Conservation (phyloP, 2,329 filamentous ascomycete species). For the Penicillium polonicum region DNA sequence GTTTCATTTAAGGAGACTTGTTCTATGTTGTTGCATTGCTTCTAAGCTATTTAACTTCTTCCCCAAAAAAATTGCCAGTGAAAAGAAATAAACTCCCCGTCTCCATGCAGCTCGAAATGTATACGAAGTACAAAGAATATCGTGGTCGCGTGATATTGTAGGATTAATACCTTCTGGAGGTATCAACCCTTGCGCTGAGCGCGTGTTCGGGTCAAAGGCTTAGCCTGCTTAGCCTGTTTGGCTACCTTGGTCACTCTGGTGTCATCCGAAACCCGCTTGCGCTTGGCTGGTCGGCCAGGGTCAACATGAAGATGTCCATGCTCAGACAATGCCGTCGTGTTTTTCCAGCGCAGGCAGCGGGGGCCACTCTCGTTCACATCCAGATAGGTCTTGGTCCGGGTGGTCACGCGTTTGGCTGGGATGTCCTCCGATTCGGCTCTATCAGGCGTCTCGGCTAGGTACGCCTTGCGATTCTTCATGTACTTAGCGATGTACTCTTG, state of each 20-base stretch:
- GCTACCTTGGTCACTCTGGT: slow-evolving; percentile 41
- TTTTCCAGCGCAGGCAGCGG: slow-evolving; percentile 64
- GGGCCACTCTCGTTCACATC: slow-evolving; percentile 53
- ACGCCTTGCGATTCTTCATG: slow-evolving; percentile 77
- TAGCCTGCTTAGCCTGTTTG: slow-evolving; percentile 51
- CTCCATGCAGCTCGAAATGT: slow-evolving; percentile 22
- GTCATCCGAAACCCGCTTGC: slow-evolving; percentile 47
- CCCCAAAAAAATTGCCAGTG: background rate
- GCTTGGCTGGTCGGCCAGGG: slow-evolving; percentile 52
- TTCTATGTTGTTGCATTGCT: slow-evolving; percentile 14
- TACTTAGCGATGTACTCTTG: slow-evolving; percentile 72
- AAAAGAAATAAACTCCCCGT: slow-evolving; percentile 10
- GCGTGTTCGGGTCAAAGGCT: slow-evolving; percentile 52
- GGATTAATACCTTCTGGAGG: background rate
- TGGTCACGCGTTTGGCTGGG: slow-evolving; percentile 57
- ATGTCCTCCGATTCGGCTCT: slow-evolving; percentile 49
- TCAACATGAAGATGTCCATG: slow-evolving; percentile 62
- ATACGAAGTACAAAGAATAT: slow-evolving; percentile 19
- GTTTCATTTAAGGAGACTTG: background rate
- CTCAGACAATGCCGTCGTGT: slow-evolving; percentile 59
- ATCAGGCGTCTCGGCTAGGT: slow-evolving; percentile 59
- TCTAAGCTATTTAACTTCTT: slow-evolving; percentile 1
- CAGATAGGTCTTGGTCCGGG: slow-evolving; percentile 60
- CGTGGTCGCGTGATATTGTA: slow-evolving; percentile 18
- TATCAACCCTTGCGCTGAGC: slow-evolving; percentile 32